Conservation (phyloP, 768 basidiomycete genomes). For the Filobasidium floriforme region DNA sequence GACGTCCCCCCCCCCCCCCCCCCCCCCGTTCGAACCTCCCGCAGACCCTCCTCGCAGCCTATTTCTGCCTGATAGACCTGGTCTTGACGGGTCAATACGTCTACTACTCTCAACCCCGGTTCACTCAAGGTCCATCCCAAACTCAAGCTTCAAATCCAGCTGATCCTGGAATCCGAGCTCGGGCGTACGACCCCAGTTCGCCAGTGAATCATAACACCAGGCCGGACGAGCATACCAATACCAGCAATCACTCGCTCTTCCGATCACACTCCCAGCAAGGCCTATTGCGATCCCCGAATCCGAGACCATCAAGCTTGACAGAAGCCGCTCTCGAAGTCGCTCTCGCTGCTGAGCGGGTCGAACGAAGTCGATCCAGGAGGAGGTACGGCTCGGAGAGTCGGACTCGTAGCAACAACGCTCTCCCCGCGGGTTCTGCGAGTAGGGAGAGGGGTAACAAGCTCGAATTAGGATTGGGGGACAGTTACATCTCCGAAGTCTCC, state of each 20-base stretch:
- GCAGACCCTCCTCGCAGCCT: slow-evolving; percentile 81
- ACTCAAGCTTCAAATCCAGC: too few species aligned
- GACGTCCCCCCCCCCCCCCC: too few species aligned
- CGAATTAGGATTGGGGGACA: background rate
- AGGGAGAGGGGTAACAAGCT: background rate
- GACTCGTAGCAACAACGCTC: background rate
- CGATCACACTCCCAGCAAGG: too few species aligned
- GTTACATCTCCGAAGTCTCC: background rate
- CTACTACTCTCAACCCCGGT: slow-evolving; percentile 53
- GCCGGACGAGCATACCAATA: too few species aligned
- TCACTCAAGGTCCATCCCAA: background rate
- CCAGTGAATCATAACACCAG: too few species aligned
- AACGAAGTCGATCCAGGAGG: slow-evolving; percentile 23
- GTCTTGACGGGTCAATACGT: slow-evolving; percentile 69
- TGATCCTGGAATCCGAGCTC: too few species aligned
- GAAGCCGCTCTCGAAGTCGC: slow-evolving; percentile 40
- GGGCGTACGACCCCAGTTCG: too few species aligned
- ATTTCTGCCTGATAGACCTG: slow-evolving; percentile 79
- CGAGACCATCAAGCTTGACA: too few species aligned
- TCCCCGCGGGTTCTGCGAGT: background rate
- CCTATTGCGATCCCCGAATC: too few species aligned
- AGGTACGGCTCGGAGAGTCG: slow-evolving; percentile 5
- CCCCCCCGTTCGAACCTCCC: too few species aligned
- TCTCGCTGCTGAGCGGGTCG: slow-evolving; percentile 36
- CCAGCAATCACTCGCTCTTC: too few species aligned